A percentile compares a stretch with the other conserved stretches of the same genome.
Conservation (phyloP, 2,329 filamentous ascomycete species). For the Corynespora cassiicola region DNA sequence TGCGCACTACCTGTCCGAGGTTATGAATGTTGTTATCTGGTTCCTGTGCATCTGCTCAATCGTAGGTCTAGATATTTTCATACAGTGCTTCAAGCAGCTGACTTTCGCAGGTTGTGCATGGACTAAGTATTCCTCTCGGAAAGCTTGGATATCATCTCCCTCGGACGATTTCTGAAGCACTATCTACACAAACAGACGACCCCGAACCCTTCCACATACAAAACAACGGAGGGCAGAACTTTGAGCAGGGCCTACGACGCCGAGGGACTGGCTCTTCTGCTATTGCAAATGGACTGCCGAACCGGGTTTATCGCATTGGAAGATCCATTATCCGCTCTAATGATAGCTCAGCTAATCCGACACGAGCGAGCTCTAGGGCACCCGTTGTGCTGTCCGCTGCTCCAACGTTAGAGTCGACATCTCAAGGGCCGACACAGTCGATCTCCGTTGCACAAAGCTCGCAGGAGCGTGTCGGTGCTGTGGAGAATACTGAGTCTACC, state of each 20-base stretch:
- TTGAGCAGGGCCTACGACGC: conserved; percentile 30
- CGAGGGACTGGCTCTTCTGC: conserved; percentile 24
- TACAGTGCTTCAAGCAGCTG: conserved; percentile 5
- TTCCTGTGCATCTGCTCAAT: conserved; percentile 85
- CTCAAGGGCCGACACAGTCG: background rate
- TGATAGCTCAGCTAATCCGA: conserved; percentile 4
- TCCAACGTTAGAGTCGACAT: conserved; percentile 1
- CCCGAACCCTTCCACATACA: conserved; percentile 39
- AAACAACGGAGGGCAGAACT: conserved; percentile 21
- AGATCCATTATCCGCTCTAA: conserved; percentile 37
- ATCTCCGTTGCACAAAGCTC: conserved; percentile 11
- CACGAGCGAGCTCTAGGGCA: conserved; percentile 4
- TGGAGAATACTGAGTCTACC: background rate
- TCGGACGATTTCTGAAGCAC: conserved; percentile 64
- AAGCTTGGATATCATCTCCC: conserved; percentile 70
- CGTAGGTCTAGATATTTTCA: conserved; percentile 56
- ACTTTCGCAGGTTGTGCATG: conserved; percentile 84
- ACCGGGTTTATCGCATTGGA: conserved; percentile 42
- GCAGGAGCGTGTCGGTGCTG: conserved; percentile 3
- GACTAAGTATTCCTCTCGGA: conserved; percentile 78
- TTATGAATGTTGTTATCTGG: conserved; percentile 79
- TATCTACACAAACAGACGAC: conserved; percentile 30
- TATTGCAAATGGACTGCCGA: conserved; percentile 28
- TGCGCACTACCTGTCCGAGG: conserved; percentile 69
- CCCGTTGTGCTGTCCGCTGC: conserved; percentile 4